A percentile compares a stretch with the other conserved stretches of the same genome.
These are phyloP conservation scores for Xylaria palmicola DNA, from an alignment of 495 filamentous ascomycete species.

Conservation along the genomic window DNA sequence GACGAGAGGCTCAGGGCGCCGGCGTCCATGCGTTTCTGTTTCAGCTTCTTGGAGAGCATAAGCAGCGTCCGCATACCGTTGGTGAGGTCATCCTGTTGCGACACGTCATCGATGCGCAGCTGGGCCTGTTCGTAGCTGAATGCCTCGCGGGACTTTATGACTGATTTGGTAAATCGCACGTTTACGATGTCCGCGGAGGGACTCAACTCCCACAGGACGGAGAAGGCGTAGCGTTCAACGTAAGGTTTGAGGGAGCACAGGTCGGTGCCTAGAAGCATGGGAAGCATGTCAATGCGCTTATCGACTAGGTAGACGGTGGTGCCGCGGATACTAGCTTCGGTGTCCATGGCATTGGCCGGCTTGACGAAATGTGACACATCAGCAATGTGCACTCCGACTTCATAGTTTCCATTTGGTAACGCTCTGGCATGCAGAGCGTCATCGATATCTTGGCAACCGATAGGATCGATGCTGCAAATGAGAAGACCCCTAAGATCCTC, in stretches of 20 bases:
- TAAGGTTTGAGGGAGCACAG: conserved; percentile 96
- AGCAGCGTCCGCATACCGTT: conserved; percentile 85
- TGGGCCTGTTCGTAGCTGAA: conserved; percentile 98
- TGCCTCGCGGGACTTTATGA: conserved; percentile 95
- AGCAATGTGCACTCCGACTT: conserved; percentile 98
- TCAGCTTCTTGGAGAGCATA: conserved; percentile 88
- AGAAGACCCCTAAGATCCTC: conserved; percentile 80
- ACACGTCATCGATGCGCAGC: conserved; percentile 82
- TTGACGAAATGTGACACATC: conserved; percentile 98
- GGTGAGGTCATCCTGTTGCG: conserved; percentile 84
- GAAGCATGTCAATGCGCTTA: conserved; percentile 99
- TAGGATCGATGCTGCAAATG: conserved; percentile 96
- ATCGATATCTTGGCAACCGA: conserved; percentile 96
- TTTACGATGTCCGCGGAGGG: conserved; percentile 80
- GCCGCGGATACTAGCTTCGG: conserved; percentile 86
- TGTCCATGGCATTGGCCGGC: conserved; percentile 95
- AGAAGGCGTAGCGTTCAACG: conserved; percentile 96
- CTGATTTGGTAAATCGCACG: conserved; percentile 87
- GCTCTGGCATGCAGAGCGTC: conserved; percentile 87
- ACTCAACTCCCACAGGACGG: conserved; percentile 89
- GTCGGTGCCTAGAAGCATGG: conserved; percentile 91
- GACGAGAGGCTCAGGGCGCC: conserved; percentile 93
- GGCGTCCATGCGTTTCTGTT: conserved; percentile 91
- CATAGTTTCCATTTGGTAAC: conserved; percentile 89
- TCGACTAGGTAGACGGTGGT: conserved; percentile 98